A percentile compares a stretch with the other conserved stretches of the same genome.
phyloP scores from a whole-genome alignment of 371 early-diverging fungal species.

The Saksenaea oblongispora region DNA sequence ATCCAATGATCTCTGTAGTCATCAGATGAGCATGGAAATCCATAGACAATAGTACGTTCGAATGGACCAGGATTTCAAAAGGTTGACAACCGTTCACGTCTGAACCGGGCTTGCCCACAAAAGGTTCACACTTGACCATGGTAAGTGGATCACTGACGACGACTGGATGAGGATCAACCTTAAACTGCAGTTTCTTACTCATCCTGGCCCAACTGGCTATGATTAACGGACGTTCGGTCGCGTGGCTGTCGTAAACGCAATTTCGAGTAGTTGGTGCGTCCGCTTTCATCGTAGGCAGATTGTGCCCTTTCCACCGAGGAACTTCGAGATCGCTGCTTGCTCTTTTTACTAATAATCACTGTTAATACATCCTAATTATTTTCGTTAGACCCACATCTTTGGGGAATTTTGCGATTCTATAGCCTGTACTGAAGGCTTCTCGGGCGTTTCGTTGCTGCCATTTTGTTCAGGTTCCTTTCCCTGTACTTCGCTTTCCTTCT shows the following conservation, averaged over 20 bases:
- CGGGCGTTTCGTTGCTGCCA: neutral
- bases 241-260: constrained; percentile 40
- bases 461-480: neutral
- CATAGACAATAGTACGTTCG: constrained; percentile 80
- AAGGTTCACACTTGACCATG: constrained; percentile 81
- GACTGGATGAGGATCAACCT: neutral
- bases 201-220: constrained; percentile 36
- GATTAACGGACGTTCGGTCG: constrained; percentile 32
- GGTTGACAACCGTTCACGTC: constrained; percentile 73
- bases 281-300: constrained; percentile 37
- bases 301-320: neutral
- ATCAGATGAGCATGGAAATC: constrained; percentile 89
- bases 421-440: neutral
- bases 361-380: neutral
- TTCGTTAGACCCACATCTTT: neutral
- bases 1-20: constrained; percentile 85
- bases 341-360: neutral
- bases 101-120: constrained; percentile 70
- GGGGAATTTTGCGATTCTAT: neutral
- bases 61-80: constrained; percentile 70
- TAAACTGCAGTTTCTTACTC: constrained; percentile 24
- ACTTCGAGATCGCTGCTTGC: neutral
- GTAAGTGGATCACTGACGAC: constrained; percentile 70
- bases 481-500: neutral
- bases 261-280: constrained; percentile 48